A percentile compares a stretch with the other conserved stretches of the same genome.
phyloP scores from a whole-genome alignment of 139 green algal species.

The Nannochloris sp. region DNA sequence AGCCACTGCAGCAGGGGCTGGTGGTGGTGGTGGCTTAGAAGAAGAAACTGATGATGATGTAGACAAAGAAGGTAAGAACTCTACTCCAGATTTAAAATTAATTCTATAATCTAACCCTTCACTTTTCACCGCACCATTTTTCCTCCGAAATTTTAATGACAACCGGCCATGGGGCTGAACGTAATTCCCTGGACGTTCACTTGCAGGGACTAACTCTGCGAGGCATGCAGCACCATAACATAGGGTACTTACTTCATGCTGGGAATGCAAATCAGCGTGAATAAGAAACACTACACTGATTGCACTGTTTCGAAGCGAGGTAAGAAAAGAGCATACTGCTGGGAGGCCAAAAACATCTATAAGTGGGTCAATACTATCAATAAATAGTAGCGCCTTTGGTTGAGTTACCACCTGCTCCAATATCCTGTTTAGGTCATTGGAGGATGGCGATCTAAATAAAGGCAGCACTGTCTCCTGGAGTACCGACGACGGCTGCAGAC shows the following conservation, averaged over 20 bases:
- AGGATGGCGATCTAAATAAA: neutral
- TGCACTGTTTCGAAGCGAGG: neutral
- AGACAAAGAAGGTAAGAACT: neutral
- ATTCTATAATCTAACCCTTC: neutral
- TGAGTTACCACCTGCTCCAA: no score
- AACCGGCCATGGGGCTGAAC: neutral
- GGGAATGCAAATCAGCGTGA: slow-evolving; percentile 12
- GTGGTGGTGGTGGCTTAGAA: neutral
- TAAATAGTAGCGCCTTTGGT: neutral
- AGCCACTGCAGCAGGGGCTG: neutral
- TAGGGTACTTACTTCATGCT: neutral
- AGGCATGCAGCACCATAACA: slow-evolving; percentile 1
- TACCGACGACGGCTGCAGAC: no score
- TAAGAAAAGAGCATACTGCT: neutral
- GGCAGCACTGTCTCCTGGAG: no score
- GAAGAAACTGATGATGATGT: neutral
- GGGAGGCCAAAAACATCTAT: neutral
- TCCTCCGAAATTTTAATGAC: neutral
- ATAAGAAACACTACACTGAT: slow-evolving; percentile 13
- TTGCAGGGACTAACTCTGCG: neutral
- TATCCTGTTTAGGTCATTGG: no score
- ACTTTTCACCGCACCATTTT: neutral
- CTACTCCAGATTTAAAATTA: neutral
- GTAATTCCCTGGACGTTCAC: neutral
- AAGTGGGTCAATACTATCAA: slow-evolving; percentile 10